phyloP scores from a whole-genome alignment of 345 rosid genomes.

The Odontarrhena argentea region DNA sequence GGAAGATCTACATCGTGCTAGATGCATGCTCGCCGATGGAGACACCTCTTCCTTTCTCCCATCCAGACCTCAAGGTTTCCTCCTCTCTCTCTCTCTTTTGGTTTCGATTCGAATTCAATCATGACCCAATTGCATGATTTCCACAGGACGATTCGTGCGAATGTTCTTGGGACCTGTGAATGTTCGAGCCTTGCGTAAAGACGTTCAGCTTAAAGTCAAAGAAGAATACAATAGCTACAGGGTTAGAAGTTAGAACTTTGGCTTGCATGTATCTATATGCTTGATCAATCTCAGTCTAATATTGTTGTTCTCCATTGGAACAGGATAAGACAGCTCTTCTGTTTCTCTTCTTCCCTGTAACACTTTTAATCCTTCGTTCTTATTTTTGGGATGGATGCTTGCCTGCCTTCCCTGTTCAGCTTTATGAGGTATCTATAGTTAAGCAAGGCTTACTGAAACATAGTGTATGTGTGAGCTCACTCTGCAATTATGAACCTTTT shows the following conservation, averaged over 20 bases:
- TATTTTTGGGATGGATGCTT: conserved; percentile 89
- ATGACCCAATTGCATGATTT: neutral
- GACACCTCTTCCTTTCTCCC: conserved; percentile 87
- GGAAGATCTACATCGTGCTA: conserved; percentile 85
- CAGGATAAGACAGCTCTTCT: conserved; percentile 97
- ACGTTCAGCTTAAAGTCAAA: conserved; percentile 86
- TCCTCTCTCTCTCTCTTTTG: neutral
- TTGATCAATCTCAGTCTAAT: too few species aligned
- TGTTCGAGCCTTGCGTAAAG: conserved; percentile 86
- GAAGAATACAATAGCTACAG: conserved; percentile 97
- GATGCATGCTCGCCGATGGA: conserved; percentile 72
- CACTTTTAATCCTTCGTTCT: conserved; percentile 71
- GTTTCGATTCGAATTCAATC: neutral
- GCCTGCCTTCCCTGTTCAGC: conserved; percentile 95
- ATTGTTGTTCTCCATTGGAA: conserved; percentile 22
- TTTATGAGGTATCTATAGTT: conserved; percentile 64
- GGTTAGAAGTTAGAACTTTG: conserved; percentile 46
- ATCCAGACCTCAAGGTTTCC: conserved; percentile 62
- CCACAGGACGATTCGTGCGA: conserved; percentile 64
- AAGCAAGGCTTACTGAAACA: neutral
- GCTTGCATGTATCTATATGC: conserved; percentile 1
- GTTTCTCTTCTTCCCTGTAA: conserved; percentile 84
- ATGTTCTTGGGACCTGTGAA: conserved; percentile 96
- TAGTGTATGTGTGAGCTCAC: conserved; percentile 4
- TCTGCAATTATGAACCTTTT: neutral